Evolutionary conservation across 192 early-diverging fungal species (phyloP).

Genomic region (Rhizophagus clarus): DNA sequence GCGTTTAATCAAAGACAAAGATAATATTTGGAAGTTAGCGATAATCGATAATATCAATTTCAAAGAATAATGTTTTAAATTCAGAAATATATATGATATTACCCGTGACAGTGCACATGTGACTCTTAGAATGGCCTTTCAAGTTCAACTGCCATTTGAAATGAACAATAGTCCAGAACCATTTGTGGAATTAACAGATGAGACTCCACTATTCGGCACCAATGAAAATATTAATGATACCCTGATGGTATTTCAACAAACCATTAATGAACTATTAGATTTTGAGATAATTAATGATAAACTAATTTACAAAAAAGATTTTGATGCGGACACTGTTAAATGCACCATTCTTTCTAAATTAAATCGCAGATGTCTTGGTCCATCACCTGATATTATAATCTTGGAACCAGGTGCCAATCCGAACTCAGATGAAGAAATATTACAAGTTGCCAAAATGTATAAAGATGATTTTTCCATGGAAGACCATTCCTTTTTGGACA

Average conservation of each 20-base stretch:
- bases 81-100: background rate
- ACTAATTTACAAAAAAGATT: background rate
- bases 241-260: no score
- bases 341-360: background rate
- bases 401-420: background rate
- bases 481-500: background rate
- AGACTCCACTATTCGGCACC: background rate
- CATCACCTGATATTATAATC: background rate
- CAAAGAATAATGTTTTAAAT: background rate
- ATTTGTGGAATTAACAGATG: background rate
- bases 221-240: no score
- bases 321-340: background rate
- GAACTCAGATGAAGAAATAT: constrained; percentile 14
- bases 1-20: background rate
- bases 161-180: background rate
- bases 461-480: background rate
- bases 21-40: background rate
- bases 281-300: no score
- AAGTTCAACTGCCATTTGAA: background rate
- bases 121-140: background rate
- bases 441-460: background rate
- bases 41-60: constrained; percentile 5
- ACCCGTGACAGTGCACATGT: background rate
- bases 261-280: no score
- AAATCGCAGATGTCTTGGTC: background rate